These are phyloP conservation scores for Penicillium cataractarum DNA, from an alignment of 495 filamentous ascomycete genomes.

Conservation along the genomic window DNA sequence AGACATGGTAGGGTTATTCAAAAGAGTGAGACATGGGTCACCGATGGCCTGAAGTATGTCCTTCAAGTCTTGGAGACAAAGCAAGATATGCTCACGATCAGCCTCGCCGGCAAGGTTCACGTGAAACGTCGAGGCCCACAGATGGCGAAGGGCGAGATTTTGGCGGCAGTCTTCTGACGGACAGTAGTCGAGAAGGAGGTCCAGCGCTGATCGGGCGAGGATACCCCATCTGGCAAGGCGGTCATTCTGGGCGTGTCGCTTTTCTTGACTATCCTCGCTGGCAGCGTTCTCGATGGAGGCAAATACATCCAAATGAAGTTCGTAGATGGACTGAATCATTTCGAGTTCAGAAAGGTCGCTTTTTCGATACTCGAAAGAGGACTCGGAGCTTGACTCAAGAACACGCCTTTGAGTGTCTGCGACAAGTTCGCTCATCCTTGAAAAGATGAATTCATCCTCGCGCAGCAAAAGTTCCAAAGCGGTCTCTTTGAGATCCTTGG, in stretches of 20 bases:
- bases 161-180: constrained; percentile 29
- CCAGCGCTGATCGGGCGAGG: constrained; percentile 66
- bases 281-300: constrained; percentile 74
- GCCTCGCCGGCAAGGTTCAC: constrained; percentile 69
- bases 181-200: constrained; percentile 46
- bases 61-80: constrained; percentile 77
- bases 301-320: constrained; percentile 87
- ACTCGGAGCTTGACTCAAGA: constrained; percentile 27
- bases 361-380: constrained; percentile 32
- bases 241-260: constrained; percentile 64
- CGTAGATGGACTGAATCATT: constrained; percentile 79
- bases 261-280: constrained; percentile 64
- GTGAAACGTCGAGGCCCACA: constrained; percentile 84
- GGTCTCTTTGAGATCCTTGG: constrained; percentile 69
- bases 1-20: constrained; percentile 87
- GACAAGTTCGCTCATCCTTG: constrained; percentile 52
- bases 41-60: constrained; percentile 44
- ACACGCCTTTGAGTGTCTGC: constrained; percentile 36
- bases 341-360: constrained; percentile 39
- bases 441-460: constrained; percentile 70
- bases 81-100: constrained; percentile 74
- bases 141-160: constrained; percentile 59
- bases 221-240: constrained; percentile 75
- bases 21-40: constrained; percentile 61
- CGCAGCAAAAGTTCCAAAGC: constrained; percentile 68